These are phyloP conservation scores for Apium graveolens DNA, from an alignment of 129 eudicot species.

Conservation along the genomic window DNA sequence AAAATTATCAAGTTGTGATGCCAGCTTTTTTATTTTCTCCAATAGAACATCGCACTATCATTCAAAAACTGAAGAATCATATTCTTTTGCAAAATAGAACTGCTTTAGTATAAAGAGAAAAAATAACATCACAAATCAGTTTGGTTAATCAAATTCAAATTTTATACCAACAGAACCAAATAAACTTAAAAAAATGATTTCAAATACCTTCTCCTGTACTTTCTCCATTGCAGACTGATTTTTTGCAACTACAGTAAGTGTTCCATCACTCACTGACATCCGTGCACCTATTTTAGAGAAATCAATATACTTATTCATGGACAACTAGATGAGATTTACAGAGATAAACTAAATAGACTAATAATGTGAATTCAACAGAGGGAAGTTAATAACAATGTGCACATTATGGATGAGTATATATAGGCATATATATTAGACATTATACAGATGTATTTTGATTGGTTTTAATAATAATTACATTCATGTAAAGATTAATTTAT, in stretches of 20 bases:
- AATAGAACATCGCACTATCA: neutral
- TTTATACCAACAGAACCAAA: neutral
- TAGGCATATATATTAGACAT: too few relatives aligned
- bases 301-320: neutral
- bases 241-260: slow-evolving; percentile 65
- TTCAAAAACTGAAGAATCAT: neutral
- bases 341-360: neutral
- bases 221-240: slow-evolving; percentile 64
- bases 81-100: neutral
- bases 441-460: too few relatives aligned
- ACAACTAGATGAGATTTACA: neutral
- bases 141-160: neutral
- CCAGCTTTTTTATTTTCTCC: neutral
- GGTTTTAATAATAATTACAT: too few relatives aligned
- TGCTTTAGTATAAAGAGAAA: neutral
- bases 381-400: neutral
- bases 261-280: slow-evolving; percentile 77
- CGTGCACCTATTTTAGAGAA: slow-evolving; percentile 50
- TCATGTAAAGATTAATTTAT: too few relatives aligned
- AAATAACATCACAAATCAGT: neutral
- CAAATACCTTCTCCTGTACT: slow-evolving; percentile 75
- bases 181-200: neutral
- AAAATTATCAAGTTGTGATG: neutral
- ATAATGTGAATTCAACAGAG: neutral
- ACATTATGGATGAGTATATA: neutral